Evolutionary conservation across 192 early-diverging fungal genomes (phyloP), one percentile per base, ranked within the genome.

Genomic region (Allomyces macrogynus): DNA sequence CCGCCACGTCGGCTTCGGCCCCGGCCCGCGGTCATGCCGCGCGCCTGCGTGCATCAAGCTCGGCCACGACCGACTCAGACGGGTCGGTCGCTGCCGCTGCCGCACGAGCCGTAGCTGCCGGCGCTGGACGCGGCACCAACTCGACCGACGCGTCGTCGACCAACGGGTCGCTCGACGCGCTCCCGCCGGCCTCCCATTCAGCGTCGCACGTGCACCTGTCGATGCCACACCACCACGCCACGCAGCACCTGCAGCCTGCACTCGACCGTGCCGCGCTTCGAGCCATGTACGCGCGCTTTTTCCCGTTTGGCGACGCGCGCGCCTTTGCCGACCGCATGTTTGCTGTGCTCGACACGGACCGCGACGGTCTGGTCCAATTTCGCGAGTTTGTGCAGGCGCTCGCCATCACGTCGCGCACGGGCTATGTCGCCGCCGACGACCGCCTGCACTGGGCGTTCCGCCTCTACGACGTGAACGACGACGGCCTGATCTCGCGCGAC

Each of bases 211-310:
- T 40, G 32, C 32, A 40, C 32, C 32, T 40, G 32, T 40, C 32
- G 7, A 40, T 40, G 32, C 32, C 32, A 7, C 32, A 40, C 7
- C 32, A 40, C 32, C 32, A 40, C 32, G 32, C 32, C 32, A 8
- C 32, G 32, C 32, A 40, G 7, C 32, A 40, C 7, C 32, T 8
- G 32, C 32, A 40, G 32, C 49, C 49, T 3, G 20, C 49, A 16
- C 79, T 97, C 42, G 83, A 89, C 78, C 82, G 86, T 68, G 75
- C 83, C 1, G 87, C 92, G 66, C 93, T 97, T 66, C 86, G 86
- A 72, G 85, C 89, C 63, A 91, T 94, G 63, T 97, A 93, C 77
- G 93, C 94, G 74, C 87, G 89, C 67, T 94, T 90, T 71, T 97
- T 97, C 68, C 91, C 93, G n/a, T 94, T 97, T 73, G 93, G 93